Conservation (phyloP, 352 stramenopile genomes). For the Paralagenidium karlingii region DNA sequence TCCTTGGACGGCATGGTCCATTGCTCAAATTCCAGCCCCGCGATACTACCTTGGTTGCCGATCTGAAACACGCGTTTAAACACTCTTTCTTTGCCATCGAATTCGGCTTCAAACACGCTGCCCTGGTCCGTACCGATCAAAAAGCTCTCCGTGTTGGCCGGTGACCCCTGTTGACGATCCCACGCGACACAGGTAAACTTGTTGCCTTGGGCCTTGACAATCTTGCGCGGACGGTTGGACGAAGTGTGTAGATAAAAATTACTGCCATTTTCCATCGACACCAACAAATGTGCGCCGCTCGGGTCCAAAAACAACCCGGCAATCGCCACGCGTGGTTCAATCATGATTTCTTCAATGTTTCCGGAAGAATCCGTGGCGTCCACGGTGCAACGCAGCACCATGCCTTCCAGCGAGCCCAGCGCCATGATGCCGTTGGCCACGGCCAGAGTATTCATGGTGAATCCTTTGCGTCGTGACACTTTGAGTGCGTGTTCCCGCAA, state of each 20-base stretch:
- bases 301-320: constrained; percentile 70
- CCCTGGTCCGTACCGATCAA: constrained; percentile 74
- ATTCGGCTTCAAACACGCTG: constrained; percentile 71
- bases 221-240: constrained; percentile 69
- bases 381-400: constrained; percentile 65
- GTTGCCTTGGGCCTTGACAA: constrained; percentile 68
- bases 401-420: constrained; percentile 70
- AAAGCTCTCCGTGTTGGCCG: constrained; percentile 40
- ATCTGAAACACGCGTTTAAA: constrained; percentile 87
- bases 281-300: constrained; percentile 60
- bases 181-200: constrained; percentile 75
- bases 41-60: constrained; percentile 75
- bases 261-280: constrained; percentile 81
- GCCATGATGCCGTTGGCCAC: constrained; percentile 72
- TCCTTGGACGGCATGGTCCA: constrained; percentile 49
- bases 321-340: constrained; percentile 78
- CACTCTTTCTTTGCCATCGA: constrained; percentile 74
- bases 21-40: constrained; percentile 71
- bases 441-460: constrained; percentile 71
- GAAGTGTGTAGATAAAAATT: constrained; percentile 79
- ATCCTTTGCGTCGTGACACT: constrained; percentile 71
- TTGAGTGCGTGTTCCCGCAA: constrained; percentile 78
- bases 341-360: constrained; percentile 79
- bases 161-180: constrained; percentile 61
- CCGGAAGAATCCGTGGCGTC: constrained; percentile 64